Base-by-base conservation (phyloP, 257 asterid species). In the Haberlea rhodopensis region DNA sequence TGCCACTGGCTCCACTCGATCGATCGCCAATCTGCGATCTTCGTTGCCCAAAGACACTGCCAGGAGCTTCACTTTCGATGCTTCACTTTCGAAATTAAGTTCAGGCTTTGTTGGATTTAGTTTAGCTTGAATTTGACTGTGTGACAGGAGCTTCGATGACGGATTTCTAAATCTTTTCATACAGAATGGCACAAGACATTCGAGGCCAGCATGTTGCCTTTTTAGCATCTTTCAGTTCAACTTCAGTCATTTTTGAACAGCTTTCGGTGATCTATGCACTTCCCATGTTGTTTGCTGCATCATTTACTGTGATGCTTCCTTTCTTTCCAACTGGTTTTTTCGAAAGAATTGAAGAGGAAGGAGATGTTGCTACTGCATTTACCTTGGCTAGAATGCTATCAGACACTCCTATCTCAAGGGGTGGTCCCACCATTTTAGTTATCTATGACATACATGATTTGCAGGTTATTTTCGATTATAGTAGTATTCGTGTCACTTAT, bases 381-480 rank as follows among this genome's bases (percentile, higher is more conserved):
- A 91, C 98, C 62, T 80, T 91, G 95, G 98, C 98, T 69, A 82
- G 98, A 75, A 86, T 91, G 84, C 75, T 91, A 25, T 91, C 98
- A 16, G 86, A 89, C 71, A 84, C 77, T 73, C 98, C 96, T 62
- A 76, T 86, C 67, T 85, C 98, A 11, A 86, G 96, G 79, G 98
- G n/a, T n/a, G n/a, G n/a, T n/a, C n/a, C n/a, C n/a, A n/a, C n/a
- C n/a, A n/a, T n/a, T n/a, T n/a, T n/a, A n/a, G n/a, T n/a, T n/a
- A n/a, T n/a, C n/a, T n/a, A n/a, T n/a, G n/a, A n/a, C n/a, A n/a
- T n/a, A n/a, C n/a, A n/a, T n/a, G n/a, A n/a, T n/a, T n/a, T n/a
- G n/a, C n/a, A n/a, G 97, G 97, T 91, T 71, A 80, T 91, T 40
- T 37, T 37, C 48, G 4, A 37, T 37, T 13, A 37, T 37, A 5